Evolutionary conservation across 768 basidiomycete genomes (phyloP), one percentile per base, ranked within the genome.

Genomic region (Termitomyces sp.): DNA sequence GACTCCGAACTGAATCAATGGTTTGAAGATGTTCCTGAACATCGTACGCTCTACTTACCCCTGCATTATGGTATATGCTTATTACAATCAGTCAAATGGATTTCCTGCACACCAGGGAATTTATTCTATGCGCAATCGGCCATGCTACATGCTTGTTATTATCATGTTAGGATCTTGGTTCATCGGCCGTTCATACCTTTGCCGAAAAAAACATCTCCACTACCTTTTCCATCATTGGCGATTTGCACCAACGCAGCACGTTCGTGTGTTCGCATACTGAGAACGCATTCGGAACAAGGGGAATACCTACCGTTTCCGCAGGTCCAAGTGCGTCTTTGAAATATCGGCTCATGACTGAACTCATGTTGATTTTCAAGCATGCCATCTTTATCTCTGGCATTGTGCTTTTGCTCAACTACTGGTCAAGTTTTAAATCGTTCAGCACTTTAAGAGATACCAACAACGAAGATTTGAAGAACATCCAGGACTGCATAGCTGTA

Each of bases 201-300:
- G 2, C 81, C 84, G 0, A 73, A 76, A 37, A 82, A 83, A 53
- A 77, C 69, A 9, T 63, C 64, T 8, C 67, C 72, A 2, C 57
- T 69, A 10, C 65, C 71, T 2, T 78, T 85, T 47, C 85, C 87
- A 72, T 64, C 90, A 0, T 74, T 92, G 34, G 87, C 88, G 0
- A 92, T 94, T 53, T 93, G 90, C 67, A 84, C 86, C 10, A 92
- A 92, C 59, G 85, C 92, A 0, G 88, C 92, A 4, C 77, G 90
- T 7, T 89, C 88, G 0, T 86, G 82, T 58, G 80, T 79, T 37
- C 88, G 86, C 64, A 79, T 94, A 37, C 67, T 88, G 20, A 88
- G 89, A 70, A 56, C 71, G 48, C 71, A 74, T 56, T 71, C 76
- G 34, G 68, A 65, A 51, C 68, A 75, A 5, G 43, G 52, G 16